phyloP scores from a whole-genome alignment of 768 basidiomycete genomes.

The Mycena capillaripes region DNA sequence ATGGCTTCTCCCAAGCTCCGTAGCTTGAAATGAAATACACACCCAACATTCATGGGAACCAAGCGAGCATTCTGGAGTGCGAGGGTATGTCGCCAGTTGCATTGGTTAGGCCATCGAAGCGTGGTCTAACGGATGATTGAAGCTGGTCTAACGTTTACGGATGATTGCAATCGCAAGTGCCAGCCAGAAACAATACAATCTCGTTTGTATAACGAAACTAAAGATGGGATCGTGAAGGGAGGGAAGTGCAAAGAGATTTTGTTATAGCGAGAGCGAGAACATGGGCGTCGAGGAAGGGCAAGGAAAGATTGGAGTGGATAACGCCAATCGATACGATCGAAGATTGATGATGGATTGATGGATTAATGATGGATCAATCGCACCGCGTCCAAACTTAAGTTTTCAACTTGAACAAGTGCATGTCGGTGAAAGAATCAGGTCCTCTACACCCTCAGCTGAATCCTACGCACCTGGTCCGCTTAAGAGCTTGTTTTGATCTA shows the following conservation, averaged over 20 bases:
- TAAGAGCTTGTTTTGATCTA: too few species aligned
- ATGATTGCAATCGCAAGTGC: neutral
- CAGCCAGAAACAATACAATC: neutral
- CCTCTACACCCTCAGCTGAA: neutral
- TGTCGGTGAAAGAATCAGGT: neutral
- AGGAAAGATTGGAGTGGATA: neutral
- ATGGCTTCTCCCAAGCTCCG: neutral
- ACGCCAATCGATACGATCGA: neutral
- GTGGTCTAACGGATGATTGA: too few species aligned
- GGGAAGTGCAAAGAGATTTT: neutral
- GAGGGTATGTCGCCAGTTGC: neutral
- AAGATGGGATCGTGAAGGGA: neutral
- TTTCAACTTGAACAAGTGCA: too few species aligned
- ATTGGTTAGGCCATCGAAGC: too few species aligned
- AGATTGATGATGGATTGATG: neutral
- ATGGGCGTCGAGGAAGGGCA: neutral
- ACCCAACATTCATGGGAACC: neutral
- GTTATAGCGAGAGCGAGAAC: neutral
- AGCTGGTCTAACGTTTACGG: too few species aligned
- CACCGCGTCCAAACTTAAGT: too few species aligned
- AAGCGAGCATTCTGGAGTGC: too few species aligned
- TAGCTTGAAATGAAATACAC: neutral
- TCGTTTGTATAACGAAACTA: neutral
- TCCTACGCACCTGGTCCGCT: too few species aligned
- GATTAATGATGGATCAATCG: too few species aligned